Percentiles rank a stretch among this genome's conserved stretches.
Evolutionary conservation across 768 basidiomycete species (phyloP).

Genomic region (Boletellus ananiceps): DNA sequence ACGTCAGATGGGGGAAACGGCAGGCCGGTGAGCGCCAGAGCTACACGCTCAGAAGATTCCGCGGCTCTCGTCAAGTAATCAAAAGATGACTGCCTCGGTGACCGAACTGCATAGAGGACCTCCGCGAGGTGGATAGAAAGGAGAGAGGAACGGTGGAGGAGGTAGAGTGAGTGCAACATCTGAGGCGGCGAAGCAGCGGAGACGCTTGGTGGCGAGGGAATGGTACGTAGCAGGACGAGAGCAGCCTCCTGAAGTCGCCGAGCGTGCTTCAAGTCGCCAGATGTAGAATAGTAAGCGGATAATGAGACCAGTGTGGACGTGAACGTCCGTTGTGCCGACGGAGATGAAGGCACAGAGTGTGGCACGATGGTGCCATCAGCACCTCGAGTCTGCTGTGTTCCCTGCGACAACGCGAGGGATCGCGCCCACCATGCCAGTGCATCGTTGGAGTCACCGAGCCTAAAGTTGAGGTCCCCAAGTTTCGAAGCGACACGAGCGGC

Average conservation of each 20-base stretch:
- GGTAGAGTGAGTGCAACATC: constrained; percentile 57
- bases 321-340: constrained; percentile 59
- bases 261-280: constrained; percentile 52
- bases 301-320: constrained; percentile 61
- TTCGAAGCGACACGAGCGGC: constrained; percentile 58
- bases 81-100: constrained; percentile 43
- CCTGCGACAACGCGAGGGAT: constrained; percentile 45
- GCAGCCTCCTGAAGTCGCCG: constrained; percentile 51
- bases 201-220: constrained; percentile 43
- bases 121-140: constrained; percentile 71
- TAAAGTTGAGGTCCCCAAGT: constrained; percentile 60
- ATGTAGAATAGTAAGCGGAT: constrained; percentile 64
- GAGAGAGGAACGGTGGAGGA: constrained; percentile 72
- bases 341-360: constrained; percentile 45
- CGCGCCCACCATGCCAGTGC: constrained; percentile 68
- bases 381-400: constrained; percentile 21
- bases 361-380: constrained; percentile 32
- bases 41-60: constrained; percentile 63
- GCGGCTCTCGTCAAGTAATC: constrained; percentile 59
- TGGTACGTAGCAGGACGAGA: constrained; percentile 50
- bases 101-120: constrained; percentile 51
- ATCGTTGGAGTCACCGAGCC: constrained; percentile 47
- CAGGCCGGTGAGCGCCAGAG: constrained; percentile 45
- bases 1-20: constrained; percentile 33
- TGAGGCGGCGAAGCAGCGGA: constrained; percentile 49